Percentiles rank a stretch among this genome's conserved stretches.
phyloP scores from a whole-genome alignment of 257 asterid species.

The Nicotiana otophora region DNA sequence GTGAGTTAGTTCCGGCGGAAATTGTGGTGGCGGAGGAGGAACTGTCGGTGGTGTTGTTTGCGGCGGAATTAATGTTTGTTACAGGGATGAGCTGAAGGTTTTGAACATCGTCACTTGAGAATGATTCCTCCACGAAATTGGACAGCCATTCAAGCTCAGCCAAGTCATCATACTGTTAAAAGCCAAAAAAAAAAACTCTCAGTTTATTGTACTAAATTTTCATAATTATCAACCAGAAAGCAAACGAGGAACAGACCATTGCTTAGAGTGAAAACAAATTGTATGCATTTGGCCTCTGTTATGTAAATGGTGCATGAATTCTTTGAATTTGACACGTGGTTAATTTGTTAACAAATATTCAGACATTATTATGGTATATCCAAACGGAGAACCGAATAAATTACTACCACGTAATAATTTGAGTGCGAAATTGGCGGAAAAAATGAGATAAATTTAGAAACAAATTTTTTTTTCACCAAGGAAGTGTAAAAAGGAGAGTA shows the following conservation, averaged over 20 bases:
- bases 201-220: not conserved
- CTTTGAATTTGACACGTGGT: not conserved
- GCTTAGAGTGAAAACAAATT: not conserved
- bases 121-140: constrained; percentile 91
- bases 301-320: not conserved
- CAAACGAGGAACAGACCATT: not conserved
- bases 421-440: not conserved
- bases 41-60: constrained; percentile 26
- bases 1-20: constrained; percentile 21
- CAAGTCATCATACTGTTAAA: constrained; percentile 72
- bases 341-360: not conserved
- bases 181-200: not conserved
- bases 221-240: not conserved
- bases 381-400: not conserved
- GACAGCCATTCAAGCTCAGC: constrained; percentile 99
- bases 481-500: not conserved
- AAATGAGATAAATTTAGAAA: not conserved
- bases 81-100: constrained; percentile 49
- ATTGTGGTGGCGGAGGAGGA: constrained; percentile 46
- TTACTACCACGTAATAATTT: not conserved
- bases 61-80: constrained; percentile 25
- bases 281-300: not conserved
- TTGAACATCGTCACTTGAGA: constrained; percentile 74
- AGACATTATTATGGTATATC: not conserved
- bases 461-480: not conserved